Percentiles rank a stretch among this genome's conserved stretches.
These are phyloP conservation scores for Fusarium poae DNA, from an alignment of 2,329 filamentous ascomycete species.

Conservation along the genomic window DNA sequence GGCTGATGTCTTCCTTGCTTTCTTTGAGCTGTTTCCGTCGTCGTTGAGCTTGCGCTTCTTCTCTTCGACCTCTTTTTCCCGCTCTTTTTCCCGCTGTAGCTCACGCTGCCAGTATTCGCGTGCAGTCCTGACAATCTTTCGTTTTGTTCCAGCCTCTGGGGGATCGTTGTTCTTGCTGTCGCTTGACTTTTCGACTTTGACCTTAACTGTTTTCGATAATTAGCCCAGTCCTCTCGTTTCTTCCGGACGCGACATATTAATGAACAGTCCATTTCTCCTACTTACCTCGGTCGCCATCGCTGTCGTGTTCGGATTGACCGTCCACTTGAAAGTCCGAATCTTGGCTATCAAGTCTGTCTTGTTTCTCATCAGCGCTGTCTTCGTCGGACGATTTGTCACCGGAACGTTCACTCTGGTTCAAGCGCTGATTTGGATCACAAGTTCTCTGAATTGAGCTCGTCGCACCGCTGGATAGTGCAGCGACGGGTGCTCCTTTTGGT, in stretches of 20 bases:
- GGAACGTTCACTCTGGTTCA: no score
- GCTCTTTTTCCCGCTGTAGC: background rate
- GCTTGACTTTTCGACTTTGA: background rate
- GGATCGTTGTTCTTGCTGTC: background rate
- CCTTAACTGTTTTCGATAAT: background rate
- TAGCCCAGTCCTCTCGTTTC: no score
- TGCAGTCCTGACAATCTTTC: background rate
- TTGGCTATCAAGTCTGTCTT: background rate
- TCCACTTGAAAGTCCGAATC: background rate
- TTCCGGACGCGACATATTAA: no score
- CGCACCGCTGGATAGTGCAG: background rate
- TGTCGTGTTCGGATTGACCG: background rate
- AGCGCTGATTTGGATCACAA: no score
- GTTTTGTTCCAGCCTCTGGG: background rate
- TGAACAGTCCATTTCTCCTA: no score
- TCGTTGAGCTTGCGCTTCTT: background rate
- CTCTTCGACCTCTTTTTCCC: background rate
- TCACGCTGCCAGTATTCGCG: background rate
- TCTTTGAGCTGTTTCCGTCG: background rate
- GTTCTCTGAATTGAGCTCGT: background rate
- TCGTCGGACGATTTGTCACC: background rate
- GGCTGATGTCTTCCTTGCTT: background rate
- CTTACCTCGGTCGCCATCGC: background rate
- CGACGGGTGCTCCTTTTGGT: background rate
- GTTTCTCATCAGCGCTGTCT: background rate